Evolutionary conservation across 768 basidiomycete species (phyloP).

Genomic region (Boletales sp.): DNA sequence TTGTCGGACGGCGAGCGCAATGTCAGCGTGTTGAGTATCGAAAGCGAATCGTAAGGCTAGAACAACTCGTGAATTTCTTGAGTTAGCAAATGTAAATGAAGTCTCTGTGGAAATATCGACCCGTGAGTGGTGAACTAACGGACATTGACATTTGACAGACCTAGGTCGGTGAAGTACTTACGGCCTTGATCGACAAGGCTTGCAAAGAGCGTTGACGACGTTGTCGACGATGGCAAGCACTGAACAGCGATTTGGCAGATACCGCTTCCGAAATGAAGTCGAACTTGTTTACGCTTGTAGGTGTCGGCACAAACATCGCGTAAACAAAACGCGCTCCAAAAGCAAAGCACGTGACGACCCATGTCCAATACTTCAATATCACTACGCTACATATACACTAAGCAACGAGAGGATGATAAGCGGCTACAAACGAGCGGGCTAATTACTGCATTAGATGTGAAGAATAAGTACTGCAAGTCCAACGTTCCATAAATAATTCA

Average conservation of each 20-base stretch:
- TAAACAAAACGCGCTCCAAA: slow-evolving; percentile 25
- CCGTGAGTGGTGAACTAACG: background rate
- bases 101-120: slow-evolving; percentile 4
- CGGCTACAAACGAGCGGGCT: background rate
- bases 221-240: slow-evolving; percentile 21
- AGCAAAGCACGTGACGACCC: slow-evolving; percentile 19
- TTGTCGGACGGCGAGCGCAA: slow-evolving; percentile 15
- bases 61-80: slow-evolving; percentile 20
- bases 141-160: slow-evolving; percentile 12
- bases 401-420: background rate
- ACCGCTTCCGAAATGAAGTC: slow-evolving; percentile 19
- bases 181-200: slow-evolving; percentile 17
- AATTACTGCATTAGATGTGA: background rate
- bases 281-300: slow-evolving; percentile 35
- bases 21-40: slow-evolving; percentile 14
- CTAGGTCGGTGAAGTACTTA: slow-evolving; percentile 27
- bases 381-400: slow-evolving; percentile 1
- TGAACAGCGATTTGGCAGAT: slow-evolving; percentile 1
- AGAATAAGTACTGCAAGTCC: slow-evolving; percentile 6
- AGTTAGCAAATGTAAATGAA: slow-evolving; percentile 16
- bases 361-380: background rate
- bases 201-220: slow-evolving; percentile 13
- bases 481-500: slow-evolving; percentile 6
- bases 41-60: slow-evolving; percentile 20
- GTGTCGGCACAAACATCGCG: slow-evolving; percentile 25